Base-by-base conservation (phyloP, 352 stramenopile species). In the Phytophthora citrophthora region DNA sequence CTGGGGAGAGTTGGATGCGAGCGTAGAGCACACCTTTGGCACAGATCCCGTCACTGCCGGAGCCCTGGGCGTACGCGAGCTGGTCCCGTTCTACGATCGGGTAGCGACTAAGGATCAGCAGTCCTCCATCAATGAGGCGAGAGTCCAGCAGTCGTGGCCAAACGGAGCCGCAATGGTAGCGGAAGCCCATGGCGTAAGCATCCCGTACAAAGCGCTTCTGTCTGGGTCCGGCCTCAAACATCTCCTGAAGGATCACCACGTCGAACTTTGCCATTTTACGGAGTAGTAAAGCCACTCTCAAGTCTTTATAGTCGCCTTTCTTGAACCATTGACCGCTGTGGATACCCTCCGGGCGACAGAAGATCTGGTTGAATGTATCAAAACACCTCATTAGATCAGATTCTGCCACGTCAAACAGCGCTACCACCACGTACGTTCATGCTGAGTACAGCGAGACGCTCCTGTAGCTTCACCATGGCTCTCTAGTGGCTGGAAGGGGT, bases 101-200 rank as follows among this genome's bases (percentile, higher is more conserved):
- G 54, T 84, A 94, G 31, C 86, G 86, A 51, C 83, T 93, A n/a
- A 94, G 81, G 39, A 94, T 93, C 34, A 94, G 49, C 16, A 94
- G 66, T 15, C 86, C 86, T 15, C 83, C 86, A 45, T 93, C 86
- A 54, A 94, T 90, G 9, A 94, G 66, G 18, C 71, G 71, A 1
- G 63, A 71, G 47, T 88, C 77, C 23, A 77, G 54, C 3, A 93
- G 50, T 5, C 57, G 57, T 10, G 86, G 86, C 78, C 81, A 90
- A 6, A 94, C 82, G 0, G 86, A 93, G 24, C 83, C 86, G 40
- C 77, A 89, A 53, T 94, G 83, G 53, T 94, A 93, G 29, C 59
- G 59, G 62, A 94, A 91, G 10, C 83, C 86, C 60, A 91, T 72
- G 24, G 64, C 66, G 50, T 68, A 62, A 15, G 84, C 84, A 16